Conservation (phyloP, 805 yeast genomes). For the Sugiyamaella americana region DNA sequence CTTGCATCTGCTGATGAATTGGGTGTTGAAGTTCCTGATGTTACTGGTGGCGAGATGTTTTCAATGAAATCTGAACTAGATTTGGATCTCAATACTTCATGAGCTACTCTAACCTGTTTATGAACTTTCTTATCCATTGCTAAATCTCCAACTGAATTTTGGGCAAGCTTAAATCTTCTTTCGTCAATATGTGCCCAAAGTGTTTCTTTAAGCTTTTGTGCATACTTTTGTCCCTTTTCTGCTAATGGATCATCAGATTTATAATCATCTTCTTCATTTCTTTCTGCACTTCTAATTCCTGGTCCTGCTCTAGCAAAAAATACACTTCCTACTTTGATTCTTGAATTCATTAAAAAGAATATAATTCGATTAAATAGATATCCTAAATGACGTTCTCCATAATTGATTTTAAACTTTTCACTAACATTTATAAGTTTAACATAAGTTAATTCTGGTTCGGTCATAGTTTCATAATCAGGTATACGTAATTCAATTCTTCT, state of each 20-base stretch:
- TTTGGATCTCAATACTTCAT: neutral
- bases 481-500: slow-evolving; percentile 63
- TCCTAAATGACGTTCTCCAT: slow-evolving; percentile 62
- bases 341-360: slow-evolving; percentile 83
- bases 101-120: slow-evolving; percentile 3
- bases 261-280: slow-evolving; percentile 46
- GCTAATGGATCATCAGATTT: slow-evolving; percentile 66
- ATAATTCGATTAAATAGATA: slow-evolving; percentile 87
- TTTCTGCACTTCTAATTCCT: slow-evolving; percentile 11
- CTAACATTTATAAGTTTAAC: slow-evolving; percentile 90
- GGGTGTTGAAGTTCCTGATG: slow-evolving; percentile 26
- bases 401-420: slow-evolving; percentile 69
- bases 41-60: slow-evolving; percentile 23
- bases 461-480: slow-evolving; percentile 67
- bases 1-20: slow-evolving; percentile 20
- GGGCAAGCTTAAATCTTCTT: slow-evolving; percentile 10
- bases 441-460: slow-evolving; percentile 54
- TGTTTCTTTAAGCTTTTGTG: slow-evolving; percentile 56
- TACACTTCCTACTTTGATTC: slow-evolving; percentile 83
- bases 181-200: slow-evolving; percentile 37
- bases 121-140: slow-evolving; percentile 5
- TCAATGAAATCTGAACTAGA: neutral
- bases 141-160: neutral
- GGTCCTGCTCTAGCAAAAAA: slow-evolving; percentile 65
- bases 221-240: slow-evolving; percentile 63